phyloP scores from a whole-genome alignment of 495 filamentous ascomycete species.

The Hyaloscypha variabilis region DNA sequence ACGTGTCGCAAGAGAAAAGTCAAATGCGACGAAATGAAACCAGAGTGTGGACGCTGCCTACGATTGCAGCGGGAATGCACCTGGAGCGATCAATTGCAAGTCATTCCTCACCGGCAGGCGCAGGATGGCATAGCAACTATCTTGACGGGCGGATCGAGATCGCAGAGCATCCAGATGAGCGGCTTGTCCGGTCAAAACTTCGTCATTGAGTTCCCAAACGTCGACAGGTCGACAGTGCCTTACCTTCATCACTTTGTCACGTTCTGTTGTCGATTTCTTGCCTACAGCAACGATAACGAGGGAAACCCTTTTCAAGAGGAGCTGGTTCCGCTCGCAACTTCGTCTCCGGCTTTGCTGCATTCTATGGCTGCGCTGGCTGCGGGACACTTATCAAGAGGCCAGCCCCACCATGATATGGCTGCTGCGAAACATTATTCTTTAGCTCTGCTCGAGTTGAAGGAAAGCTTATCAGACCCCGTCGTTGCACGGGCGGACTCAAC shows the following conservation, averaged over 20 bases:
- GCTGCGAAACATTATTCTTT: slow-evolving; percentile 27
- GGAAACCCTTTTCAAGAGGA: slow-evolving; percentile 32
- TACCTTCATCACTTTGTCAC: slow-evolving; percentile 33
- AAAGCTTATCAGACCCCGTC: slow-evolving; percentile 21
- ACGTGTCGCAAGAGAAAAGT: slow-evolving; percentile 34
- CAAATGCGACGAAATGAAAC: slow-evolving; percentile 36
- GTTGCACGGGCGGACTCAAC: slow-evolving; percentile 26
- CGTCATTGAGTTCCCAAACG: slow-evolving; percentile 30
- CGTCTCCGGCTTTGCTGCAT: slow-evolving; percentile 27
- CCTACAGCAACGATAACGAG: slow-evolving; percentile 31
- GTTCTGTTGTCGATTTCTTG: slow-evolving; percentile 29
- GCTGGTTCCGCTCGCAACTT: slow-evolving; percentile 25
- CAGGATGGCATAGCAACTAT: neutral
- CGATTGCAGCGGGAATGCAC: slow-evolving; percentile 26
- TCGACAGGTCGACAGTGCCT: slow-evolving; percentile 23
- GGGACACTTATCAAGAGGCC: slow-evolving; percentile 26
- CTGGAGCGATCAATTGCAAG: slow-evolving; percentile 30
- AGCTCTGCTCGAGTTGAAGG: slow-evolving; percentile 24
- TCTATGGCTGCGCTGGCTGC: slow-evolving; percentile 31
- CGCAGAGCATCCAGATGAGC: neutral
- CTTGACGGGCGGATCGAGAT: neutral
- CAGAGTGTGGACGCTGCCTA: slow-evolving; percentile 26
- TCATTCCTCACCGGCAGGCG: slow-evolving; percentile 18
- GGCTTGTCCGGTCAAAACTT: slow-evolving; percentile 27
- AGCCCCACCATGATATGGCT: slow-evolving; percentile 23